Conservation (phyloP, 371 early-diverging fungal genomes). For the Mortierella sp. region DNA sequence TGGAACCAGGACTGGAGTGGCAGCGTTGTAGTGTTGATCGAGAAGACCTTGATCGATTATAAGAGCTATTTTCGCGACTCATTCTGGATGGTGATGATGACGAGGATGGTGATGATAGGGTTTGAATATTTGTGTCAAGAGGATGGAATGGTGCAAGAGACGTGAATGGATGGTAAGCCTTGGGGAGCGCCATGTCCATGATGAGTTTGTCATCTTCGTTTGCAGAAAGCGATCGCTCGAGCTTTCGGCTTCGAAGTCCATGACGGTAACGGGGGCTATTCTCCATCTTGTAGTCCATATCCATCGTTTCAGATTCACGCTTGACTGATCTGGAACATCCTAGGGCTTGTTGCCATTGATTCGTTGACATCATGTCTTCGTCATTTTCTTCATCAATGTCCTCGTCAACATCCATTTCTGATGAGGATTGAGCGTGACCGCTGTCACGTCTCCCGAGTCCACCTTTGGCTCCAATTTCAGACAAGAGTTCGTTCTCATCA, state of each 20-base stretch:
- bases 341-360: neutral
- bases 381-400: conserved; percentile 30
- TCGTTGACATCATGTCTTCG: conserved; percentile 15
- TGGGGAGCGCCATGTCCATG: conserved; percentile 48
- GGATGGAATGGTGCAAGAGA: conserved; percentile 26
- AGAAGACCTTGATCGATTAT: conserved; percentile 10
- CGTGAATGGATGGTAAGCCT: conserved; percentile 18
- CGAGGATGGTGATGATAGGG: conserved; percentile 4
- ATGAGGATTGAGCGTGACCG: conserved; percentile 45
- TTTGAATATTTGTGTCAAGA: conserved; percentile 3
- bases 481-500: conserved; percentile 28
- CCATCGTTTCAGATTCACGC: conserved; percentile 25
- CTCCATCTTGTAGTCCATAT: conserved; percentile 38
- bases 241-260: conserved; percentile 26
- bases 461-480: conserved; percentile 48
- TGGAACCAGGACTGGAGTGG: conserved; percentile 29
- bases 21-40: conserved; percentile 24
- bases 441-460: conserved; percentile 54
- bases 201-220: conserved; percentile 33
- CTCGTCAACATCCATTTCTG: conserved; percentile 51
- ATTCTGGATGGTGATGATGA: neutral
- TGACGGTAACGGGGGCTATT: conserved; percentile 13
- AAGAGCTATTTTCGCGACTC: conserved; percentile 5
- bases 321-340: conserved; percentile 10
- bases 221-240: conserved; percentile 29